Conservation (phyloP, 257 asterid species). For the Solanum arcanum region DNA sequence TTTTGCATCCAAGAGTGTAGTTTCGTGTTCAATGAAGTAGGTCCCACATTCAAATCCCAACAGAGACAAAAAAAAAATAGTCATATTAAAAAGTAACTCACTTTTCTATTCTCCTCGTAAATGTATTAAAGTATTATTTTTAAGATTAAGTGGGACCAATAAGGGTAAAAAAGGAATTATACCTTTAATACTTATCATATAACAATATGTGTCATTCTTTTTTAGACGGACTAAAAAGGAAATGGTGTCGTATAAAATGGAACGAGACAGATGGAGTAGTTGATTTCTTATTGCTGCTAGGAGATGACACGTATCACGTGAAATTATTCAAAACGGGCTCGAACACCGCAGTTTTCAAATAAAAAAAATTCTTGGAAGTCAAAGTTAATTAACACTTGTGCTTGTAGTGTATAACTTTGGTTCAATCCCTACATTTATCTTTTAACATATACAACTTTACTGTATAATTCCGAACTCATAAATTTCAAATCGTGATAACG, state of each 20-base stretch:
- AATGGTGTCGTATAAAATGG: too few species aligned
- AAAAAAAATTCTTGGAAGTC: neutral
- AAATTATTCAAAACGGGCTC: neutral
- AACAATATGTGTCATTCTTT: too few species aligned
- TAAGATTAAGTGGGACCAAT: too few species aligned
- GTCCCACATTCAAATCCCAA: too few species aligned
- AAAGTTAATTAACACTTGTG: neutral
- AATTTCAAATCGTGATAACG: accelerated
- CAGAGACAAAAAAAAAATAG: too few species aligned
- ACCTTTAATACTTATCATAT: too few species aligned
- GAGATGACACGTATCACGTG: neutral
- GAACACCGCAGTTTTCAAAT: neutral
- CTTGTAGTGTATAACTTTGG: neutral
- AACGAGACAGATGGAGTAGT: too few species aligned
- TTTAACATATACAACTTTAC: neutral
- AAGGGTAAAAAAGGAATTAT: accelerated
- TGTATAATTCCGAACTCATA: neutral
- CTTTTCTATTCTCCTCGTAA: too few species aligned
- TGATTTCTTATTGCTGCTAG: too few species aligned
- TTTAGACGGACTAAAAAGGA: too few species aligned
- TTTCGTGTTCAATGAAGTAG: neutral
- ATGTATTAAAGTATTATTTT: too few species aligned
- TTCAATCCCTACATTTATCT: neutral
- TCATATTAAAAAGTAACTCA: too few species aligned
- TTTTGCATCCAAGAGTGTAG: neutral